Evolutionary conservation across 2,329 filamentous ascomycete genomes (phyloP), one percentile per base, ranked within the genome.

Genomic region (Phoma sp.): DNA sequence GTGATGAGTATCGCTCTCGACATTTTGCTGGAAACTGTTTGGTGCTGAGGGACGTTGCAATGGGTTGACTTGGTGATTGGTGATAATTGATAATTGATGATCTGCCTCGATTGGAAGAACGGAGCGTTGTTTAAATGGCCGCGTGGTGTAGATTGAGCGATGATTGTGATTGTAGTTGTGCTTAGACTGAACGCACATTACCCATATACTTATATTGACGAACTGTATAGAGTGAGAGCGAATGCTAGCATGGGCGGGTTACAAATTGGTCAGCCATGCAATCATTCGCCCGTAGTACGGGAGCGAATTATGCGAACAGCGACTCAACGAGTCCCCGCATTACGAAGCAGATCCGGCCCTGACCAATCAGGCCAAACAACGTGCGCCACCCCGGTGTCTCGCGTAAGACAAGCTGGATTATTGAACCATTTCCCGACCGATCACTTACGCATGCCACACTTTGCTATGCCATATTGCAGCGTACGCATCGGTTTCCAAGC

Each of bases 1-100:
- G 76, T 77, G 22, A 80, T 60, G 44, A 80, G 68, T 13, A 79
- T 12, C 47, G 54, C 51, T 60, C 38, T 60, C 32, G 57, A 35
- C 51, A 55, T 55, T 45, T 19, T 22, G 13, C 2, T 19, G 6
- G 21, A 22, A 3, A 22, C 2, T n/a, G 36, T 3, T 5, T 12
- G 36, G 21, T 22, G 10, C 3, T 12, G 4, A 13, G 3, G 12
- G n/a, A 15, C 5, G 12, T 24, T 38, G 21, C 6, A 5, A 4
- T 7, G 33, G 9, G 4, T 17, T 35, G 15, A 35, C 17, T 38
- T 38, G 22, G 2, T 8, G 45, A 33, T 39, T 33, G 27, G 7
- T 17, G 10, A 9, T 27, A 6, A 29, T 10, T 33, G 32, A 33
- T 19, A n/a, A 17, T 19, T 35, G n/a, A 35, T 35, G n/a, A 13